Evolutionary conservation across 768 basidiomycete species (phyloP), one percentile per base, ranked within the genome.

Genomic region (Psilocybe azurescens): DNA sequence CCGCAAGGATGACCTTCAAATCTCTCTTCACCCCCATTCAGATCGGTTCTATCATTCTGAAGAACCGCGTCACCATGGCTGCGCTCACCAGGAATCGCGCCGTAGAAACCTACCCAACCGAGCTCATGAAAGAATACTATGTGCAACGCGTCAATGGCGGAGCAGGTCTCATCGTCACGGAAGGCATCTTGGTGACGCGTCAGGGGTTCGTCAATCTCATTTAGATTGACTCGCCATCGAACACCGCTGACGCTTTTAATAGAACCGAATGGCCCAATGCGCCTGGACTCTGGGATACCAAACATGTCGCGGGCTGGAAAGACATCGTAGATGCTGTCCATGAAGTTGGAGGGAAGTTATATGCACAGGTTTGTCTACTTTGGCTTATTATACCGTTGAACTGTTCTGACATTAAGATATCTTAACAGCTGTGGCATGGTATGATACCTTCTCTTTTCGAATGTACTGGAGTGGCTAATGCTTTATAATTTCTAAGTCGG

Each of bases 31-130:
- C 68, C 11, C 75, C 80, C 5, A 63, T 81, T 51, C 59, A 75
- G 41, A 62, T 81, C 4, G 80, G 81, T 8, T 68, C 69, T 18
- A 65, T 74, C 57, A 71, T 70, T 5, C 63, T 81, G 38, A 68
- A 69, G 30, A 82, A 82, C 64, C 68, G 79, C 10, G 72, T 81
- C 48, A 64, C 73, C 59, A 78, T 82, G 75, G 70, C 76, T 47
- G 75, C 79, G 1, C 62, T 82, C 61, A 80, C 79, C 10, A 71
- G 82, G 20, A 79, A 76, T 63, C 75, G 81, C 16, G 72, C 79
- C 7, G 71, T 67, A 13, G 70, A 71, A 10, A 75, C 73, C n/a
- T 70, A 80, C 36, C 79, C 81, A 9, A 81, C 70, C 54, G 69
- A 76, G 30, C 62, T 73, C 52, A 78, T 72, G 56, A 57, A 67